Evolutionary conservation across 495 filamentous ascomycete species (phyloP).

Genomic region (Alectoria sarmentosa): DNA sequence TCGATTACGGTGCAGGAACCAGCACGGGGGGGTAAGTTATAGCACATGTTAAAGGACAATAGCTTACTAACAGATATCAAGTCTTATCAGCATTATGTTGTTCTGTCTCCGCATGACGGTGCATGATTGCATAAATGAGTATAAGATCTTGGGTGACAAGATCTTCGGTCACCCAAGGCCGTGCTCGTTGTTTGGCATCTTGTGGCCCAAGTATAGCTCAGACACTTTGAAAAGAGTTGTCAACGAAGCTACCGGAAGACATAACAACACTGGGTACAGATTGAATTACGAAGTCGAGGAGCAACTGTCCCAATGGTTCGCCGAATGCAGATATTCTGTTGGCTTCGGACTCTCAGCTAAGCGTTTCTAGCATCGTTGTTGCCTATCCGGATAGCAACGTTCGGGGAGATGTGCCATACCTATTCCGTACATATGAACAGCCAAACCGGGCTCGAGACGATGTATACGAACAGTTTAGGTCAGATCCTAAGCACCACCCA

Average conservation of each 20-base stretch:
- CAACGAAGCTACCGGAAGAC: constrained; percentile 14
- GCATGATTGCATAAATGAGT: constrained; percentile 40
- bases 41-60: neutral
- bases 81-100: constrained; percentile 46
- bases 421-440: neutral
- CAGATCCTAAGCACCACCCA: constrained; percentile 30
- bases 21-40: constrained; percentile 8
- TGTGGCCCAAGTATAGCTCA: constrained; percentile 16
- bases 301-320: neutral
- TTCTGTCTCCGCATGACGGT: constrained; percentile 45
- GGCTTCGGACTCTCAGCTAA: neutral
- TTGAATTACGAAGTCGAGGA: constrained; percentile 5
- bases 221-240: constrained; percentile 11
- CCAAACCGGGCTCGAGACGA: neutral
- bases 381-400: neutral
- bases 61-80: neutral
- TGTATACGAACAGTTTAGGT: neutral
- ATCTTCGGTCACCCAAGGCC: constrained; percentile 36
- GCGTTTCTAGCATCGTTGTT: neutral
- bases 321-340: neutral
- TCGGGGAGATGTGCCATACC: neutral
- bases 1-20: constrained; percentile 23
- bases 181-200: constrained; percentile 12
- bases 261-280: constrained; percentile 8
- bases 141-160: constrained; percentile 38